phyloP scores from a whole-genome alignment of 495 filamentous ascomycete species.

The Parathielavia hyrcaniae region DNA sequence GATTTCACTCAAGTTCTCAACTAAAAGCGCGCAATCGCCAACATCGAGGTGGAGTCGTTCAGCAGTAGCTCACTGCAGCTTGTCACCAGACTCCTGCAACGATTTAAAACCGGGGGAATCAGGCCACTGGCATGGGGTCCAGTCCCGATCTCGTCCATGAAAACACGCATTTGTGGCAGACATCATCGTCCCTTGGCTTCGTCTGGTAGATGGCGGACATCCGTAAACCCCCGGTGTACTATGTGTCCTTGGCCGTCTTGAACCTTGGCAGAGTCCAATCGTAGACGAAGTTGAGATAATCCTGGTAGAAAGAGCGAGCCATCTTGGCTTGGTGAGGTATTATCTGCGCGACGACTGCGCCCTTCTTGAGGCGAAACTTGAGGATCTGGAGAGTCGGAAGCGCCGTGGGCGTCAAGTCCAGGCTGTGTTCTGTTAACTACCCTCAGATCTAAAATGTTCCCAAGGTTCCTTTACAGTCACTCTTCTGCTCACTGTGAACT shows the following conservation, averaged over 20 bases:
- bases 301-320: slow-evolving; percentile 3
- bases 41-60: no score
- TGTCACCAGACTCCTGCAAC: no score
- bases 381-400: slow-evolving; percentile 11
- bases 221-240: slow-evolving; percentile 4
- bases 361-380: slow-evolving; percentile 8
- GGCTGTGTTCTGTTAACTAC: background rate
- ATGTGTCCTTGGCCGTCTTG: slow-evolving; percentile 8
- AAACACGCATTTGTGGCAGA: no score
- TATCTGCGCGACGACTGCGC: slow-evolving; percentile 5
- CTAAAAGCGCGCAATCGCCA: no score
- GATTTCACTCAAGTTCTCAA: no score
- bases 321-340: slow-evolving; percentile 10
- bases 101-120: no score
- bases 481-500: slow-evolving; percentile 8
- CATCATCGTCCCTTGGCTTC: background rate
- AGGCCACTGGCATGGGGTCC: no score
- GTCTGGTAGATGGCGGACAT: slow-evolving; percentile 9
- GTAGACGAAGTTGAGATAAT: slow-evolving; percentile 10
- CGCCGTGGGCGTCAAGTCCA: slow-evolving; percentile 12
- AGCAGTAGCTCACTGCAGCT: no score
- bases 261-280: slow-evolving; percentile 6
- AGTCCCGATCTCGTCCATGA: no score
- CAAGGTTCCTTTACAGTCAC: no score
- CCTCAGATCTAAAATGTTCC: no score